A percentile compares a stretch with the other conserved stretches of the same genome.
phyloP scores from a whole-genome alignment of 768 basidiomycete genomes.

The Lepiota subincarnata region DNA sequence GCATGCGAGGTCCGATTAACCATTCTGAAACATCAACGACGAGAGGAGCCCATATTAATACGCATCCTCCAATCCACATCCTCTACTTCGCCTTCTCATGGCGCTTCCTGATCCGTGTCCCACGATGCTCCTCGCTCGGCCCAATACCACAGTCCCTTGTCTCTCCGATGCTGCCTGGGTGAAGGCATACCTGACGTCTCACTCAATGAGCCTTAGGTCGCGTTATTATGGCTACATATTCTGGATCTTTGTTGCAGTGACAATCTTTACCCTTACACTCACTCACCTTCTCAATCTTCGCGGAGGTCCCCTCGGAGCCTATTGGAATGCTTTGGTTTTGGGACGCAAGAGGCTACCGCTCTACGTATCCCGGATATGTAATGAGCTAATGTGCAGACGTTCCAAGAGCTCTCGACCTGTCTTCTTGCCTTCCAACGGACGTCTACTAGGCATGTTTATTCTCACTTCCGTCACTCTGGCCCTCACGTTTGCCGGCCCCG shows the following conservation, averaged over 20 bases:
- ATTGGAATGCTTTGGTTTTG: slow-evolving; percentile 39
- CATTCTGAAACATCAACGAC: no score
- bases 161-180: not conserved
- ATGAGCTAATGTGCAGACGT: slow-evolving; percentile 24
- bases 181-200: not conserved
- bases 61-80: no score
- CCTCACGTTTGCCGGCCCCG: slow-evolving; percentile 41
- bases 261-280: not conserved
- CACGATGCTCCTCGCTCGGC: not conserved
- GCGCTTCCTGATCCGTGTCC: not conserved
- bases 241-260: not conserved
- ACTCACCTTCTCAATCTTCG: not conserved
- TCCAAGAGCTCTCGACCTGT: slow-evolving; percentile 28
- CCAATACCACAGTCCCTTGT: not conserved
- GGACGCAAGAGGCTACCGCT: slow-evolving; percentile 55
- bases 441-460: slow-evolving; percentile 46
- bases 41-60: no score
- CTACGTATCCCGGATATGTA: slow-evolving; percentile 32
- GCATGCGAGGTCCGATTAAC: no score
- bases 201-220: slow-evolving; percentile 2
- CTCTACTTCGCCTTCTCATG: not conserved
- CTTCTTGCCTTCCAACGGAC: slow-evolving; percentile 59
- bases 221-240: slow-evolving; percentile 12
- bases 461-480: slow-evolving; percentile 43
- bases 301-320: not conserved